These are phyloP conservation scores for Cantharellus anzutake DNA, from an alignment of 768 basidiomycete genomes.

Conservation along the genomic window DNA sequence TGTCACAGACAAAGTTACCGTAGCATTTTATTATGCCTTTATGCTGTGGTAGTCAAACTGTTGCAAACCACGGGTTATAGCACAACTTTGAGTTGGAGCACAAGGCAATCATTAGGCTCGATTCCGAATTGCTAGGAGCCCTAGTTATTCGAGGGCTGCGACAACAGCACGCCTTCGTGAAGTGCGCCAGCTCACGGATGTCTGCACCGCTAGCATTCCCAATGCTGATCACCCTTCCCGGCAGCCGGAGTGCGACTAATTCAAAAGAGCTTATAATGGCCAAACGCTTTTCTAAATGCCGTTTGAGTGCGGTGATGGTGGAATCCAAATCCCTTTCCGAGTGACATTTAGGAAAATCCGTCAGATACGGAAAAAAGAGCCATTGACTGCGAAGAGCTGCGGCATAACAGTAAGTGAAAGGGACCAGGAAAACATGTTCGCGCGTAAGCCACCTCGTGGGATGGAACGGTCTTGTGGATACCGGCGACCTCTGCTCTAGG, in stretches of 20 bases:
- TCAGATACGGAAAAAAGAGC: not conserved
- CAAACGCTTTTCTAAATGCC: too few species aligned
- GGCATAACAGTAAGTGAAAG: conserved; percentile 2
- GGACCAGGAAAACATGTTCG: not conserved
- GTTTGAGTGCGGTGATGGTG: too few species aligned
- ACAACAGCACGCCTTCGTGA: not conserved
- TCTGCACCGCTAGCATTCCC: conserved; percentile 4
- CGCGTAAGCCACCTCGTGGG: not conserved
- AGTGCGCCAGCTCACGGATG: not conserved
- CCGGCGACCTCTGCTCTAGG: not conserved
- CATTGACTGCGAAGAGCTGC: not conserved
- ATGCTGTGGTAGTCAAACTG: too few species aligned
- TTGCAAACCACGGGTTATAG: too few species aligned
- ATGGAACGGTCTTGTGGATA: not conserved
- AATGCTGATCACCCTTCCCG: conserved; percentile 1
- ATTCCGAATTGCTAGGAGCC: too few species aligned
- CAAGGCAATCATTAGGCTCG: too few species aligned
- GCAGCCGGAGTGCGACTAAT: not conserved
- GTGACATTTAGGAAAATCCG: too few species aligned
- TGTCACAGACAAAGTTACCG: too few species aligned
- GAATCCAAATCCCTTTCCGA: too few species aligned
- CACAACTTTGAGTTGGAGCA: too few species aligned
- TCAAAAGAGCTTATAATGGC: not conserved
- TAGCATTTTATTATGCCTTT: too few species aligned
- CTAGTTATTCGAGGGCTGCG: too few species aligned